A percentile compares a stretch with the other conserved stretches of the same genome.
These are phyloP conservation scores for Colletotrichum aenigma DNA, from an alignment of 2,329 filamentous ascomycete species.

Conservation along the genomic window DNA sequence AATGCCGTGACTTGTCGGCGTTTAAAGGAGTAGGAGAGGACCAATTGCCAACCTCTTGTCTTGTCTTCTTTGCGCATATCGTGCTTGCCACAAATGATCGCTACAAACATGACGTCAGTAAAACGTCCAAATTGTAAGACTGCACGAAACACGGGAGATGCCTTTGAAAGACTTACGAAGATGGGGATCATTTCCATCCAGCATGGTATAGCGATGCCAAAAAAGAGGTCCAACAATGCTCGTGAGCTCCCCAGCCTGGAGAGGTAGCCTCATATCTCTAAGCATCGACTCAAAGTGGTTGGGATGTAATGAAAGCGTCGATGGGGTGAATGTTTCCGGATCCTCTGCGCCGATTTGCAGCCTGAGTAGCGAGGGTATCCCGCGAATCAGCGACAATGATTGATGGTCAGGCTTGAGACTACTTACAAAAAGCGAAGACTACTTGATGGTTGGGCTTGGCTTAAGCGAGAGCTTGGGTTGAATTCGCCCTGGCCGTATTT, in stretches of 20 bases:
- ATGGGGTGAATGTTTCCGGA: background rate
- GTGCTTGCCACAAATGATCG: background rate
- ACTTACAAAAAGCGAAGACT: background rate
- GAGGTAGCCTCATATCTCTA: background rate
- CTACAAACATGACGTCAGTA: fast-evolving
- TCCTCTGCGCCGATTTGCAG: background rate
- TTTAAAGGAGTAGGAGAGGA: background rate
- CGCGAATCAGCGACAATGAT: background rate
- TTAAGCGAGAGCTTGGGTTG: background rate
- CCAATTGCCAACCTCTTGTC: background rate
- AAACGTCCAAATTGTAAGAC: background rate
- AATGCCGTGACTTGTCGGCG: background rate
- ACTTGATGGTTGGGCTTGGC: background rate
- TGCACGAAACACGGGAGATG: fast-evolving
- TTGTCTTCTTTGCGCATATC: fast-evolving
- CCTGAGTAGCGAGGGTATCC: background rate
- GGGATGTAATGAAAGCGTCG: background rate
- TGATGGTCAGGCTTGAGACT: background rate
- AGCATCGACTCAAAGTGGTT: background rate
- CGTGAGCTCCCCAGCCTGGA: background rate
- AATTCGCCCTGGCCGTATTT: background rate
- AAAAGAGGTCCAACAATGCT: background rate
- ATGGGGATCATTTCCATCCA: background rate
- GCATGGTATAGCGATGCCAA: background rate
- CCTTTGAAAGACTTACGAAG: fast-evolving